Evolutionary conservation across 306 rosid genomes (phyloP), one percentile per base, ranked within the genome.

Genomic region (Begonia loranthoides): DNA sequence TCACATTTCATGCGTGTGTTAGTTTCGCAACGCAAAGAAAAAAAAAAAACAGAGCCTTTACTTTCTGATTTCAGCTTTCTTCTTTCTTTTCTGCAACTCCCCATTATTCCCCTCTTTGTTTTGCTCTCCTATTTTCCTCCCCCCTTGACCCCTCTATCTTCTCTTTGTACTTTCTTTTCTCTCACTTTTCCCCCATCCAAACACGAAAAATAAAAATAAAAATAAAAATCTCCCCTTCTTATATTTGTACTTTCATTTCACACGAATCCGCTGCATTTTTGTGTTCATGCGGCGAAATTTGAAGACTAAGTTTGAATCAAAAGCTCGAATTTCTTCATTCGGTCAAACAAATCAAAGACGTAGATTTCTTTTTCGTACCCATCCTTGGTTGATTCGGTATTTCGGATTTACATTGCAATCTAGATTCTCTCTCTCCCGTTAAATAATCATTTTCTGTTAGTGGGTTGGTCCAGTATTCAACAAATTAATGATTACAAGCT

Each of bases 31-130:
- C 36, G 5, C 36, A 4, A 5, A 7, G 10, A 11, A 39, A 59
- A 59, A 59, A 4, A 5, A 7, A 43, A 11, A 39, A 59, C 50
- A 59, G 64, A 50, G 64, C 10, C 15, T 39, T 49, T 12, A 44
- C 64, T 59, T 59, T 59, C 56, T 59, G 64, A 43, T 34, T 59
- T 59, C 64, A 59, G 64, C 64, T 59, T 40, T 17, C 52, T 48
- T 11, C 47, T 43, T 43, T 45, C 16, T 14, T 33, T 24, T 47
- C 62, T 45, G 36, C 62, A 58, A 45, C 48, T 28, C 36, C 62
- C 53, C 34, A 41, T 58, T 51, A 45, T 58, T 58, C 52, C 36
- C 36, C 36, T 28, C 36, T 28, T 28, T 8, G 22, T 19, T 2
- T 19, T 19, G 22, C 22, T 19, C 22, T 19, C 22, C 3, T 19